Evolutionary conservation across 768 basidiomycete genomes (phyloP).

Genomic region (Cystoderma amianthinum): DNA sequence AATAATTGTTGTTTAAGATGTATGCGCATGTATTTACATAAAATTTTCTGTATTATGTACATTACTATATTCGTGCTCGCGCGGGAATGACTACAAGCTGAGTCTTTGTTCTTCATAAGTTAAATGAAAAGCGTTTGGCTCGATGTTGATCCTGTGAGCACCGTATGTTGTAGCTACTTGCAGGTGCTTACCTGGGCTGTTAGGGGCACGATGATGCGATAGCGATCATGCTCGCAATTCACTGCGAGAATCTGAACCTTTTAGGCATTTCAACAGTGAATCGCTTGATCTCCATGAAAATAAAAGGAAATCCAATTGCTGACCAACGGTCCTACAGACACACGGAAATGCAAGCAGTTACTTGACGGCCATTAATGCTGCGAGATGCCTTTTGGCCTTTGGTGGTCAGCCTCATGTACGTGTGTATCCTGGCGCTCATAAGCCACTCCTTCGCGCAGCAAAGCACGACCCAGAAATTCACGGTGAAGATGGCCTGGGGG

Average conservation of each 20-base stretch:
- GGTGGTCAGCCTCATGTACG: slow-evolving; percentile 50
- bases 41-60: too few relatives aligned
- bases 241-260: slow-evolving; percentile 57
- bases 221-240: slow-evolving; percentile 71
- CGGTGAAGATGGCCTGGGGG: slow-evolving; percentile 76
- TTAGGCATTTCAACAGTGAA: slow-evolving; percentile 80
- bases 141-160: slow-evolving; percentile 58
- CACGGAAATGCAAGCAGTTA: slow-evolving; percentile 72
- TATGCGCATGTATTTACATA: too few relatives aligned
- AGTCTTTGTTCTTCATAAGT: too few relatives aligned
- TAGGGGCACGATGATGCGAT: slow-evolving; percentile 90
- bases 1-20: too few relatives aligned
- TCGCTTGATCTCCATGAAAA: too few relatives aligned
- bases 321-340: too few relatives aligned
- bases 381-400: slow-evolving; percentile 70
- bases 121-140: too few relatives aligned
- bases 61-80: too few relatives aligned
- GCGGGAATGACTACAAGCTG: too few relatives aligned
- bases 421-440: slow-evolving; percentile 63
- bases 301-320: too few relatives aligned
- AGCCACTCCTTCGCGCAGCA: slow-evolving; percentile 58
- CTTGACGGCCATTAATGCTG: slow-evolving; percentile 65
- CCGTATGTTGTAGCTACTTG: not conserved
- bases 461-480: slow-evolving; percentile 76
- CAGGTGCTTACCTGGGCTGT: not conserved